These are phyloP conservation scores for Alternaria alternata DNA, from an alignment of 2,329 filamentous ascomycete genomes.

Conservation along the genomic window DNA sequence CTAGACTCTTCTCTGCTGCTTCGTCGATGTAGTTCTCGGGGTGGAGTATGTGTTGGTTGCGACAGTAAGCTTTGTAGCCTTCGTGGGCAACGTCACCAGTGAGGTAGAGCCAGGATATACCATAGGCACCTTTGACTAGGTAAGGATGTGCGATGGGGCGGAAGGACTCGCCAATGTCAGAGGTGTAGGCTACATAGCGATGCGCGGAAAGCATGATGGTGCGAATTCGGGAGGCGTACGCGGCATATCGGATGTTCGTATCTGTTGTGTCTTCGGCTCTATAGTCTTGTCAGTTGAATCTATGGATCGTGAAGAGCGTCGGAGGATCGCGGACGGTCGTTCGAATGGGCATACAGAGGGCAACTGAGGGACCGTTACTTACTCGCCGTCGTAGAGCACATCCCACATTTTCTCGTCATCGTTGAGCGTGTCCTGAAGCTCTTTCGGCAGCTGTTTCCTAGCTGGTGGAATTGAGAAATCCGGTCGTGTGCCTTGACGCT, in stretches of 20 bases:
- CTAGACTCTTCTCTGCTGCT: slow-evolving; percentile 14
- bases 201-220: slow-evolving; percentile 91
- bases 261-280: slow-evolving; percentile 83
- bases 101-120: slow-evolving; percentile 90
- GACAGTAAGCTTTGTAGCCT: slow-evolving; percentile 92
- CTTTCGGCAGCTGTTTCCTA: slow-evolving; percentile 61
- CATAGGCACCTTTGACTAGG: slow-evolving; percentile 84
- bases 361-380: slow-evolving; percentile 50
- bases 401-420: slow-evolving; percentile 78
- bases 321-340: background rate
- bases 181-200: slow-evolving; percentile 96
- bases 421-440: slow-evolving; percentile 65
- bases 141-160: slow-evolving; percentile 88
- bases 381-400: slow-evolving; percentile 80
- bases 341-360: background rate
- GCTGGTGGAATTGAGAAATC: slow-evolving; percentile 60
- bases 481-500: slow-evolving; percentile 55
- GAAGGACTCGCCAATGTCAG: slow-evolving; percentile 95
- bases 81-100: slow-evolving; percentile 90
- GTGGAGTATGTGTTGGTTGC: slow-evolving; percentile 79
- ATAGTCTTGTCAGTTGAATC: slow-evolving; percentile 11
- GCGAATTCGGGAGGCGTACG: slow-evolving; percentile 83
- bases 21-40: slow-evolving; percentile 61
- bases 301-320: too few species aligned
- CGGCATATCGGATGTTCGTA: slow-evolving; percentile 86